Evolutionary conservation across 2,329 filamentous ascomycete species (phyloP), one percentile per base, ranked within the genome.

Genomic region (Exophiala phaeomuriformis): DNA sequence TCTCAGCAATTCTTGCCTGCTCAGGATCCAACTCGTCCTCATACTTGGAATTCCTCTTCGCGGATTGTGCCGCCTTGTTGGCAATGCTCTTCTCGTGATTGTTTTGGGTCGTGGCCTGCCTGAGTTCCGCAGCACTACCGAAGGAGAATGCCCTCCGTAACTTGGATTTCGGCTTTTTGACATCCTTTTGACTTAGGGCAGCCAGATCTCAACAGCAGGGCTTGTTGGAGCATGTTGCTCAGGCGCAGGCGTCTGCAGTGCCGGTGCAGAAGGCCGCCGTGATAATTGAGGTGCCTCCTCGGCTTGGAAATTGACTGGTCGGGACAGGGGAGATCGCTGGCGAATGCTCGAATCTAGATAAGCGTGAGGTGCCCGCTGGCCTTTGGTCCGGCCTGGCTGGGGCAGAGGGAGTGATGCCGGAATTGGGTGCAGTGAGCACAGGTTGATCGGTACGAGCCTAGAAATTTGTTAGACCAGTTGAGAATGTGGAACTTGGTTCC

Each of bases 101-200:
- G 45, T 85, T 84, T 61, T 84, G 79, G 3, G 80, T 83, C 7
- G 83, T 84, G 8, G 84, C 86, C 66, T 86, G 86, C 58, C 86
- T 81, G 45, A 98, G 82, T 67, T 98, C 93, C 5, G 91, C 88
- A 40, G 90, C 88, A 68, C 91, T 97, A 47, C 93, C 90, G 71
- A 98, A 98, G 0, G 93, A 98, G 65, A 98, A 95, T 0, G 93
- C 93, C 63, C 93, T 81, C 51, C 93, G 83, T 55, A 98, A 76
- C 61, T 90, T 80, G 1, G 86, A 88, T 72, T 96, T 96, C 72
- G 84, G 89, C 67, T 89, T 90, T 60, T 84, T 79, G 66, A 82
- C 86, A 50, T 88, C 88, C 66, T 87, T 91, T 61, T 91, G 86
- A 56, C 85, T 91, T 52, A 97, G 77, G n/a, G 90, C 89, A 43